Base-by-base conservation (phyloP, 306 rosid genomes). In the Arachis hypogaea region DNA sequence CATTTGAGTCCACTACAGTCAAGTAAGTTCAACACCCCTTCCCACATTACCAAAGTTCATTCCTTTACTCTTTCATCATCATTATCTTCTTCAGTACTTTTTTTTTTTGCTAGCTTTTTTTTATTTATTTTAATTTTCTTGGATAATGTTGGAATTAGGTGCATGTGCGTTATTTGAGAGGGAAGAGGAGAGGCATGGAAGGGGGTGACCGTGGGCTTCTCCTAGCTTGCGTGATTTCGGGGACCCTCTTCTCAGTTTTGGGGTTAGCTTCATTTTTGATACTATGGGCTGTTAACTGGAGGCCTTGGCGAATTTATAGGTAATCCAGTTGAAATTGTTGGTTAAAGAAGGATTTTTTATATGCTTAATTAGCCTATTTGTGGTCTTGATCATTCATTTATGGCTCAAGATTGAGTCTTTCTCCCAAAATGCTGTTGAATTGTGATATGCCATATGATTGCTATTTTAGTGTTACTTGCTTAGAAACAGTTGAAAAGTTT, bases 231-330 rank as follows among this genome's bases (percentile, higher is more conserved):
- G 83, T 83, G 75, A 90, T 95, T 84, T 89, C 90, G 14, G 99
- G 99, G 75, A 65, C 89, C 77, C 94, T 95, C 78, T 92, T 92
- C 85, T 83, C 96, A 9, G 77, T 85, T 79, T 73, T 95, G 82
- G 98, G 93, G 46, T 81, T 85, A 6, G 96, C 89, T 78, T 92
- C 99, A 11, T 88, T 92, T 79, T 84, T 83, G 71, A 84, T 95
- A 68, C 95, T 95, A 0, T 95, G 99, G 99, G 87, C 90, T 77
- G 98, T 95, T 49, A 95, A 95, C 74, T 95, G 99, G 99, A 88
- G 99, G 81, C 99, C 99, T 5, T 95, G 99, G 99, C 86, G 99
- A 86, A 92, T 95, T 85, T 95, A 95, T 66, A 95, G 99, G 99
- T 95, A 80, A 11, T 40, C 9, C 41, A 43, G 5, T 69, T 0